phyloP scores from a whole-genome alignment of 2,329 filamentous ascomycete genomes.

The Lachnellula willkommii region DNA sequence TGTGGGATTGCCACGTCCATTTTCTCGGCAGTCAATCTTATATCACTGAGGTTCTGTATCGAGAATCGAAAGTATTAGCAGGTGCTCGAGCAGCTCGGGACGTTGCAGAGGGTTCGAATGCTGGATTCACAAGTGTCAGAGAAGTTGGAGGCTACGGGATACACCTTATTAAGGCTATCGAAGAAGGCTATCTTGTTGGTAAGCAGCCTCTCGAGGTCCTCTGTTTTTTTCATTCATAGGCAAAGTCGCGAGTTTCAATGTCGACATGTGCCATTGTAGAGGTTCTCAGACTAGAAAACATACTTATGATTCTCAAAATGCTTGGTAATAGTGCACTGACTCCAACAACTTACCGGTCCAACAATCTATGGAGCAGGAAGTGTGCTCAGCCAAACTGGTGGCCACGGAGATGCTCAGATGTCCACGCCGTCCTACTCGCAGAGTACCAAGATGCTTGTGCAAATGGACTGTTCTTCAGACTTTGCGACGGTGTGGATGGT shows the following conservation, averaged over 20 bases:
- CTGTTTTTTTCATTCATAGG: no score
- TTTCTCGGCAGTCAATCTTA: slow-evolving; percentile 33
- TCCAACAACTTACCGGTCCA: background rate
- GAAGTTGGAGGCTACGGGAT: background rate
- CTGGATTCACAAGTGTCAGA: background rate
- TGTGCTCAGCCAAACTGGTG: background rate
- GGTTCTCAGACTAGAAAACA: no score
- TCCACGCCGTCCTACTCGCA: background rate
- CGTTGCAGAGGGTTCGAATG: background rate
- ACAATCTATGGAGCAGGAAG: background rate
- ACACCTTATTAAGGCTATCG: background rate
- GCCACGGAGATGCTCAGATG: background rate
- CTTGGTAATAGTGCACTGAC: no score
- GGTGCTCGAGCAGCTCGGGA: background rate
- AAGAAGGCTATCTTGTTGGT: background rate
- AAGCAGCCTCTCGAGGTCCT: no score
- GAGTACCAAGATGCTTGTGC: background rate
- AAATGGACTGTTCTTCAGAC: background rate
- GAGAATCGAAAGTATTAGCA: background rate
- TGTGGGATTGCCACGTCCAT: slow-evolving; percentile 50
- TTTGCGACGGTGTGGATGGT: background rate
- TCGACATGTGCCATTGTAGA: no score
- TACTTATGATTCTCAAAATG: no score
- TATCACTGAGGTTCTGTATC: background rate
- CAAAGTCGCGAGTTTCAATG: no score